These are phyloP conservation scores for Alternaria burnsii DNA, from an alignment of 2,329 filamentous ascomycete species.

Conservation along the genomic window DNA sequence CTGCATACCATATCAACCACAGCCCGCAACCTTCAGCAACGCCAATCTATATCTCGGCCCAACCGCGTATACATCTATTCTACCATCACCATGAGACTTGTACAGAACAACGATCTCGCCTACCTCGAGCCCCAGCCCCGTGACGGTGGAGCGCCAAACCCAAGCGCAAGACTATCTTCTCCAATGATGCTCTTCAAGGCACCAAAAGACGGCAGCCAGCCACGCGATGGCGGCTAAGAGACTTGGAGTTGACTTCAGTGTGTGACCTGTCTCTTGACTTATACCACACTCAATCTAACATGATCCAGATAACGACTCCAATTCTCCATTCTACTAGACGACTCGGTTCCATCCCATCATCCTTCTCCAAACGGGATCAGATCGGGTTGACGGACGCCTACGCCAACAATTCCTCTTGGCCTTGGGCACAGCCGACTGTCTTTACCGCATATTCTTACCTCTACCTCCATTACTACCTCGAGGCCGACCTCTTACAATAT, in stretches of 20 bases:
- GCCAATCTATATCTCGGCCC: constrained; percentile 6
- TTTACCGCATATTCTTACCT: constrained; percentile 1
- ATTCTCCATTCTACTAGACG: background rate
- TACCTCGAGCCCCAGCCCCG: constrained; percentile 37
- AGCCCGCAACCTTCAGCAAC: constrained; percentile 24
- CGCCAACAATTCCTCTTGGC: constrained; percentile 1
- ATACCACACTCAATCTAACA: constrained; percentile 12
- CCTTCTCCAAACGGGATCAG: background rate
- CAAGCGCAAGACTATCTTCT: constrained; percentile 26
- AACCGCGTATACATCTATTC: constrained; percentile 11
- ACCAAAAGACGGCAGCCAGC: constrained; percentile 22
- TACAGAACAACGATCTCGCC: constrained; percentile 18
- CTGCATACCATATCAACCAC: constrained; percentile 20
- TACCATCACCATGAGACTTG: constrained; percentile 26
- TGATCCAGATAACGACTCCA: constrained; percentile 6
- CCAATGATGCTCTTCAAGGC: constrained; percentile 25
- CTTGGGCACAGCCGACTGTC: constrained; percentile 12
- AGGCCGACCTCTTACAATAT: constrained; percentile 12
- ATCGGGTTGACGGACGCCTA: background rate
- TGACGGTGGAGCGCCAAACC: constrained; percentile 46
- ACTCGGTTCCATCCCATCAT: background rate
- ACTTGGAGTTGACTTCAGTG: constrained; percentile 8
- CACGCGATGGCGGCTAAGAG: constrained; percentile 45
- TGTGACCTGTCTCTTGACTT: constrained; percentile 1
- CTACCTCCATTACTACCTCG: background rate